Evolutionary conservation across 495 filamentous ascomycete genomes (phyloP), one percentile per base, ranked within the genome.

Genomic region (Tuber magnatum): DNA sequence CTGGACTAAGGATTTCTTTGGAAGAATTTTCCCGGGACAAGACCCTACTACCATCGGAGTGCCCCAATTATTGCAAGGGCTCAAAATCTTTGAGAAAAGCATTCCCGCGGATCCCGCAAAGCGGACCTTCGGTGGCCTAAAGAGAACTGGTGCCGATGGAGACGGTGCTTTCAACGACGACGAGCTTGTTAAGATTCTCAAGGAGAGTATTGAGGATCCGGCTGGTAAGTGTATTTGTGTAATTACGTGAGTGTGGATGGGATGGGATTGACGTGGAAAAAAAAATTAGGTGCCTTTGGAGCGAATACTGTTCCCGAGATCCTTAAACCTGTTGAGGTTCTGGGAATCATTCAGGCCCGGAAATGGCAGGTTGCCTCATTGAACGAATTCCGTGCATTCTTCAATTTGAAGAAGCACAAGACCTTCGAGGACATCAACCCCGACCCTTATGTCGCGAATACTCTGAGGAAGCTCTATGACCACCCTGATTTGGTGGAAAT

Each of bases 331-430:
- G 84, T 91, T 18, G 89, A 90, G 78, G 88, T 91, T 40, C 80
- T 90, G 65, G 89, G 88, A 77, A 90, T 91, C 73, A 80, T 88
- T 75, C 89, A 90, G 77, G 85, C 88, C 46, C 86, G 89, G 73
- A 84, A 84, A 69, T 91, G 89, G 89, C 84, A 88, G 24, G 84
- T 89, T 16, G 88, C 87, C 7, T 89, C 74, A 12, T 78, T 91
- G 42, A 90, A 90, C 75, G 88, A 90, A 81, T 90, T 91, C 84
- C 86, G 89, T 35, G 86, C 87, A 76, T 90, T 90, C 83, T 88
- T 91, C 76, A 83, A 84, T 28, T 79, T 90, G 76, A 88, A 88
- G 83, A 81, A 84, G 7, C 87, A 90, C 74, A 86, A 89, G 6
- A 87, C 85, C 0, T 91, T 91, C 76, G 88, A 90, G 80, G 87